Evolutionary conservation across 352 stramenopile genomes (phyloP).

Genomic region (Phytophthora syringae): DNA sequence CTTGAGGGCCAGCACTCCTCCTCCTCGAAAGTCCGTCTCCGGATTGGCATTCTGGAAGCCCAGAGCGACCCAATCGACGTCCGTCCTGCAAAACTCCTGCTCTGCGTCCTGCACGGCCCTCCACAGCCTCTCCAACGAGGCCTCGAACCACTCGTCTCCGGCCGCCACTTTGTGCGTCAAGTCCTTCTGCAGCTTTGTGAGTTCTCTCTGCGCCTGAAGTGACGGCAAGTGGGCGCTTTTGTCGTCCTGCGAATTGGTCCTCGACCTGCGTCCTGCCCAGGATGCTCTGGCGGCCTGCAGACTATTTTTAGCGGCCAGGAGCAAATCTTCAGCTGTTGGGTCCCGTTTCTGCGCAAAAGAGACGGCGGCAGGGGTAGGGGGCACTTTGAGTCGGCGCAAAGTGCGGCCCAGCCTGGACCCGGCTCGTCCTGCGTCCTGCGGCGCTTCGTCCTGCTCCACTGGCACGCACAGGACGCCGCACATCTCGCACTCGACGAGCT

Average conservation of each 20-base stretch:
- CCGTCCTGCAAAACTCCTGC: constrained; percentile 45
- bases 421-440: constrained; percentile 4
- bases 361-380: constrained; percentile 47
- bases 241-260: constrained; percentile 22
- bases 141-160: constrained; percentile 70
- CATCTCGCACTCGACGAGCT: constrained; percentile 75
- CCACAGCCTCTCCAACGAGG: constrained; percentile 69
- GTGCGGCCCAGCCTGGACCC: constrained; percentile 42
- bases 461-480: constrained; percentile 57
- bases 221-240: constrained; percentile 35
- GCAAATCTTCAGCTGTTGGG: constrained; percentile 66
- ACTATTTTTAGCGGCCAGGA: constrained; percentile 55
- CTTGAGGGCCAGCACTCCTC: constrained; percentile 81
- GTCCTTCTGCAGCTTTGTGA: constrained; percentile 64
- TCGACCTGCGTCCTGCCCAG: constrained; percentile 29
- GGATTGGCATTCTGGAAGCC: constrained; percentile 83
- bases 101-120: constrained; percentile 35
- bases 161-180: constrained; percentile 68
- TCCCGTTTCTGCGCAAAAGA: constrained; percentile 66
- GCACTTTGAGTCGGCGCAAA: constrained; percentile 53
- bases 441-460: constrained; percentile 5
- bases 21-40: constrained; percentile 85
- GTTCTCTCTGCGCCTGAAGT: constrained; percentile 42
- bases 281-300: constrained; percentile 57
- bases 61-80: constrained; percentile 73